These are phyloP conservation scores for Citrus hindsii DNA, from an alignment of 345 rosid genomes.

Conservation along the genomic window DNA sequence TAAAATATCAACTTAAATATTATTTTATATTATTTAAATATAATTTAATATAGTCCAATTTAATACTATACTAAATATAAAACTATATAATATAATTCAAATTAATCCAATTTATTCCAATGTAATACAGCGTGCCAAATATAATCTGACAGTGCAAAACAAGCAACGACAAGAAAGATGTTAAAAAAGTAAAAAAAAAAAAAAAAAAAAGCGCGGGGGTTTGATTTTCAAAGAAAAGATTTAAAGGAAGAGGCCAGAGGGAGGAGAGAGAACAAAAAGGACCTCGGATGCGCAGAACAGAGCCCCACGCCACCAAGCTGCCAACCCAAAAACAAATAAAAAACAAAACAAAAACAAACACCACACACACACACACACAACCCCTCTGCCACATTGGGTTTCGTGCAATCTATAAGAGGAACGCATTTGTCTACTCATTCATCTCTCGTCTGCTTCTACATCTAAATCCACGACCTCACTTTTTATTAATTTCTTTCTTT, in stretches of 20 bases:
- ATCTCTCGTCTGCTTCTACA: neutral
- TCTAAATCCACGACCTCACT: slow-evolving; percentile 1
- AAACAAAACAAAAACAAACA: neutral
- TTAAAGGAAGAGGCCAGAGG: neutral
- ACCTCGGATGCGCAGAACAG: slow-evolving; percentile 21
- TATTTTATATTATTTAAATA: too few relatives aligned
- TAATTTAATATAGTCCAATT: accelerated
- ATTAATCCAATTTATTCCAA: too few relatives aligned
- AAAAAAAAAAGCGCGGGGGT: neutral
- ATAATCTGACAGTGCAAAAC: too few relatives aligned
- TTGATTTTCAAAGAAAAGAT: slow-evolving; percentile 14
- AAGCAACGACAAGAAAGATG: neutral
- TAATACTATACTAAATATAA: too few relatives aligned
- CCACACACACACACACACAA: neutral
- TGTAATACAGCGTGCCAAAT: accelerated
- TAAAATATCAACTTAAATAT: too few relatives aligned
- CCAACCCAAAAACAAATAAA: neutral
- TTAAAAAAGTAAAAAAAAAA: too few relatives aligned
- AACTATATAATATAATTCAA: too few relatives aligned
- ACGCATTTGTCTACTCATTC: neutral
- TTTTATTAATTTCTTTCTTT: neutral
- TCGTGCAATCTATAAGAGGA: slow-evolving; percentile 16
- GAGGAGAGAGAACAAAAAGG: slow-evolving; percentile 8
- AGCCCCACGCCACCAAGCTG: neutral
- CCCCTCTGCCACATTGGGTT: slow-evolving; percentile 6